Base-by-base conservation (phyloP, 164 flowering plant genomes). In the Umbellularia californica region DNA sequence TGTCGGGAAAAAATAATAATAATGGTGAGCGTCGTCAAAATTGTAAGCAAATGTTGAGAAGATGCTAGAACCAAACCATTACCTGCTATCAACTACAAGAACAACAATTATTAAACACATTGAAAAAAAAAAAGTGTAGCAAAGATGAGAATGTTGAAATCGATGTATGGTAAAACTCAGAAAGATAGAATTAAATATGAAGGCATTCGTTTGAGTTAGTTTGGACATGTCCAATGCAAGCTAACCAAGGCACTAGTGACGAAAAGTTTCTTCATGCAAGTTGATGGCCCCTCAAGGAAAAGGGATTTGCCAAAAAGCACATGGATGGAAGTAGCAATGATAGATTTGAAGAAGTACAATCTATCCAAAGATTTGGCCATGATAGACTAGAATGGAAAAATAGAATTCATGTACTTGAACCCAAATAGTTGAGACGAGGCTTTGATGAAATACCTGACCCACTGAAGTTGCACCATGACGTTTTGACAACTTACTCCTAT, bases 381-480 rank as follows among this genome's bases (percentile, higher is more conserved):
- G 47, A 35, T 41, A 41, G 47, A 41, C 11, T 7, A 11, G 47
- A 41, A 41, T 41, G 11, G 11, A 2, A 41, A 41, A 41, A 41
- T 4, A 41, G 47, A 41, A 41, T 41, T 9, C 11, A 41, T 41
- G 47, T 7, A 41, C 10, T 23, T 23, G 17, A 23, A 23, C 27
- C 27, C 68, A 30, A 30, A 30, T 23, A 23, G 33, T 25, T 65
- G 30, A 30, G 15, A 72, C 3, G 7, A 41, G 47, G 47, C 47
- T 41, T 9, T 2, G 11, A 41, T 41, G 47, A 41, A 69, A 7
- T 82, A 93, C 99, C 97, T 95, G 99, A 70, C 98, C 98, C 74
- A 95, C 98, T 63, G 98, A 95, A 74, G 97, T 93, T 74, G 99
- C 99, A 74, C 99, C 99, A 81, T 92, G 97, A 24, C 97, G 84